Evolutionary conservation across 148 eudicot species (phyloP).

Genomic region (Camellia lanceoleosa): DNA sequence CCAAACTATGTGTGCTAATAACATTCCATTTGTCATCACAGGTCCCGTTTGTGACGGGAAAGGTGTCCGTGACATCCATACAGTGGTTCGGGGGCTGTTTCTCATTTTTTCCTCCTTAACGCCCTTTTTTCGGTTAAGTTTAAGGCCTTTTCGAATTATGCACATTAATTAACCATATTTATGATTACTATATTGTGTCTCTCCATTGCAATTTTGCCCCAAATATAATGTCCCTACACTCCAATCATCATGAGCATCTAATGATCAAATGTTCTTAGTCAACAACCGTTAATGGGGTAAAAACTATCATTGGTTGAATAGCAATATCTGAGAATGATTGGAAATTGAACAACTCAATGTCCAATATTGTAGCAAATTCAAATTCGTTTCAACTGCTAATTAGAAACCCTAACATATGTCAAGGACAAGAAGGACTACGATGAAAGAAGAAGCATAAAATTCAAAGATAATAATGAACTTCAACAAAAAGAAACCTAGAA

Average conservation of each 20-base stretch:
- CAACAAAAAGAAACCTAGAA: not conserved
- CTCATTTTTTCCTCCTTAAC: no score
- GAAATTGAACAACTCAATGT: not conserved
- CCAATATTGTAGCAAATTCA: not conserved
- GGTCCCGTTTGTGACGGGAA: no score
- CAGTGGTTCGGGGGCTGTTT: no score
- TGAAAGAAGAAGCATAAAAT: not conserved
- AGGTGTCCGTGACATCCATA: no score
- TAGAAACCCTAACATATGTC: not conserved
- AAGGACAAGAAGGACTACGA: not conserved
- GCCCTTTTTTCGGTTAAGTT: no score
- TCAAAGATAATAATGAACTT: not conserved
- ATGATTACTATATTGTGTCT: not conserved
- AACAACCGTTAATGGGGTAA: no score
- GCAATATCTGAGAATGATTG: not conserved
- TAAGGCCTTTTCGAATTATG: not conserved
- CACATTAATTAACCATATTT: not conserved
- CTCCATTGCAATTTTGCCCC: not conserved
- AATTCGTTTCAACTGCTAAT: not conserved
- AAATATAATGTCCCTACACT: not conserved
- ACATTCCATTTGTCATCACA: no score
- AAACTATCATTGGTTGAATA: not conserved
- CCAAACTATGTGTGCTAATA: no score
- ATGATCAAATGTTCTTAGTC: not conserved
- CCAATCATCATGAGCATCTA: not conserved